A percentile compares a stretch with the other conserved stretches of the same genome.
Evolutionary conservation across 208 protist species (phyloP).

Genomic region (Herpetomonas muscarum): DNA sequence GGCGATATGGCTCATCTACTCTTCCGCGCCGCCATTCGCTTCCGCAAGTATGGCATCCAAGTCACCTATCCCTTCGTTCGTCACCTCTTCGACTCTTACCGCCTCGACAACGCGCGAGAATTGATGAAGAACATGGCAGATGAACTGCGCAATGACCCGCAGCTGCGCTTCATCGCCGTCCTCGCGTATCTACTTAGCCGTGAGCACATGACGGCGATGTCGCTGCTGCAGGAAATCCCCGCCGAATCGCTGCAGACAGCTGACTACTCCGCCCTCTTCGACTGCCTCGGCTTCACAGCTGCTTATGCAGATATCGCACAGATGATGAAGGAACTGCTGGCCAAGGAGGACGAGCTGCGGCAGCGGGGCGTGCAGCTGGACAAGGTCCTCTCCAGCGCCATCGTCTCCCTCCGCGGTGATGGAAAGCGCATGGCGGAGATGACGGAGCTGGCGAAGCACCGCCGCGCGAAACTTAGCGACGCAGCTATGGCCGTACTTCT

Average conservation of each 20-base stretch:
- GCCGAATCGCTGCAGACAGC: slow-evolving; percentile 29
- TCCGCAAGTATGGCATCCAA: slow-evolving; percentile 79
- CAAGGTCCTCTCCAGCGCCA: slow-evolving; percentile 44
- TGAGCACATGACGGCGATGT: slow-evolving; percentile 23
- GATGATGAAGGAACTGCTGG: slow-evolving; percentile 24
- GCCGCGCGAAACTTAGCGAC: slow-evolving; percentile 38
- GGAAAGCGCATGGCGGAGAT: slow-evolving; percentile 23
- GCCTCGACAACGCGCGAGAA: slow-evolving; percentile 65
- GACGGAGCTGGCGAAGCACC: slow-evolving; percentile 23
- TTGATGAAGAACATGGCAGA: slow-evolving; percentile 85
- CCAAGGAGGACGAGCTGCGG: background rate
- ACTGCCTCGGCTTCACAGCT: slow-evolving; percentile 54
- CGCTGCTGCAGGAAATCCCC: slow-evolving; percentile 47
- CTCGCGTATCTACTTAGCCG: slow-evolving; percentile 72
- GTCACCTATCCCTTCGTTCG: slow-evolving; percentile 61
- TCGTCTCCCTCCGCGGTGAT: slow-evolving; percentile 47
- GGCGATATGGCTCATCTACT: slow-evolving; percentile 89
- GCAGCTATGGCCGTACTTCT: slow-evolving; percentile 47
- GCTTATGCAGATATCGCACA: slow-evolving; percentile 45
- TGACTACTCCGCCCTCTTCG: slow-evolving; percentile 71
- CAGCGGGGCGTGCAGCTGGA: slow-evolving; percentile 26
- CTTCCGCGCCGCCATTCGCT: slow-evolving; percentile 85
- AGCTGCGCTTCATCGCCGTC: slow-evolving; percentile 60
- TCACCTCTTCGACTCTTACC: slow-evolving; percentile 84
- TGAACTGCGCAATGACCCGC: slow-evolving; percentile 52